Evolutionary conservation across 2,329 filamentous ascomycete species (phyloP).

Genomic region (Sporothrix schenckii): DNA sequence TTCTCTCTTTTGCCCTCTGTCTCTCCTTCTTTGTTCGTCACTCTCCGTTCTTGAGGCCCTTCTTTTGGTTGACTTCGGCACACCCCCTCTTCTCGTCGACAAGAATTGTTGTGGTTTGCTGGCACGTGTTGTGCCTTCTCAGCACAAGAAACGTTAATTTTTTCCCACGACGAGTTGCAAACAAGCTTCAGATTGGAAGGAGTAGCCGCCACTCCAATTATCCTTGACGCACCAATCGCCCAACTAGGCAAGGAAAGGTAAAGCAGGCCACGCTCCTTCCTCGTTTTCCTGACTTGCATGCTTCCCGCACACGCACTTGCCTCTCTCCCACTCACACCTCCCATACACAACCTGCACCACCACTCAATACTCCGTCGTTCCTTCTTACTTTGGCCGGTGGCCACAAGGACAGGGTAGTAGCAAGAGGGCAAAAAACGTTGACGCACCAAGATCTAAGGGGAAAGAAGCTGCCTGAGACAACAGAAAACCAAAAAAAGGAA

Average conservation of each 20-base stretch:
- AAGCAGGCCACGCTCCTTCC: background rate
- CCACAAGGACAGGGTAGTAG: constrained; percentile 23
- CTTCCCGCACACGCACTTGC: background rate
- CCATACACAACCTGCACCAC: background rate
- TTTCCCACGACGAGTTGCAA: background rate
- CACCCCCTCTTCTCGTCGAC: background rate
- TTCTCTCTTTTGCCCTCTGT: background rate
- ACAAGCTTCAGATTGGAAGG: constrained; percentile 14
- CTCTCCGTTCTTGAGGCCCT: background rate
- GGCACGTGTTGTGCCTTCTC: background rate
- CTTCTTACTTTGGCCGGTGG: constrained; percentile 9
- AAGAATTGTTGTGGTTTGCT: background rate
- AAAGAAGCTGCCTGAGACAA: constrained; percentile 1
- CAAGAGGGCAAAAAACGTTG: background rate
- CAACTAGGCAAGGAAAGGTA: constrained; percentile 27
- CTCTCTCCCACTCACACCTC: constrained; percentile 6
- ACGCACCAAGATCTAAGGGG: constrained; percentile 12
- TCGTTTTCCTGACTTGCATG: constrained; percentile 10
- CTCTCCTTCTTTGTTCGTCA: background rate
- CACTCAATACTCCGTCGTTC: background rate
- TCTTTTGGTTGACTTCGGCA: background rate
- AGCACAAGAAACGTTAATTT: background rate
- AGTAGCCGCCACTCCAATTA: constrained; percentile 6
- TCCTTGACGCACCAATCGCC: constrained; percentile 13
- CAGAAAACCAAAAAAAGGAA: background rate